Evolutionary conservation across 2,329 filamentous ascomycete species (phyloP).

Genomic region (Monosporascus sp.): DNA sequence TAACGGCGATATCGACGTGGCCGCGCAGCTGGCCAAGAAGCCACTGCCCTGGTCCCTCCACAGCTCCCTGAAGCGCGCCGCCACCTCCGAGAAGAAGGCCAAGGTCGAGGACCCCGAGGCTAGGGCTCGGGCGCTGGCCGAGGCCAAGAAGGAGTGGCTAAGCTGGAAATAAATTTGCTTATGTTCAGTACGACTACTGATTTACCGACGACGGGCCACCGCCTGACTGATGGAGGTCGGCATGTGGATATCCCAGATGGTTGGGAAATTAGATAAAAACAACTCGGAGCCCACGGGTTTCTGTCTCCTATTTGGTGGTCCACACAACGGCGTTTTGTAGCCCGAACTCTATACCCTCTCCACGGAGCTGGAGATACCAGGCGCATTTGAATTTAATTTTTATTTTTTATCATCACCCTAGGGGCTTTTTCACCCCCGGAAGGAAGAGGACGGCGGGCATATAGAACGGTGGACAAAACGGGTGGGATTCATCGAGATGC

Average conservation of each 20-base stretch:
- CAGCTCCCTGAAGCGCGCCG: constrained; percentile 22
- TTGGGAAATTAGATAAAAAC: no score
- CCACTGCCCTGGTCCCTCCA: constrained; percentile 22
- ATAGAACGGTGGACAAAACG: no score
- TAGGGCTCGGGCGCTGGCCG: constrained; percentile 36
- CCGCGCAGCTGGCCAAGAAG: constrained; percentile 22
- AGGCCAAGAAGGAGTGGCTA: constrained; percentile 42
- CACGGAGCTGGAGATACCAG: background rate
- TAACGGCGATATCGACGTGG: constrained; percentile 22
- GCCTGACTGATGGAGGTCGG: no score
- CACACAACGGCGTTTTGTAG: background rate
- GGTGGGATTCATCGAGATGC: no score
- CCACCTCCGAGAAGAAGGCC: constrained; percentile 4
- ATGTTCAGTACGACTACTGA: no score
- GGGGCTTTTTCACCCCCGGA: background rate
- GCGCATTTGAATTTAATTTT: background rate
- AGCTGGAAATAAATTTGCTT: background rate
- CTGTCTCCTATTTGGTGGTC: background rate
- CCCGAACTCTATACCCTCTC: background rate
- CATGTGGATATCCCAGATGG: no score
- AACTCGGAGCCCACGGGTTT: background rate
- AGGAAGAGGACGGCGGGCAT: no score
- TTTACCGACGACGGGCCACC: no score
- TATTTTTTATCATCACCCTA: background rate
- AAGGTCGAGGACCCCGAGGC: constrained; percentile 25